Evolutionary conservation across 2,329 filamentous ascomycete species (phyloP), one percentile per base, ranked within the genome.

Genomic region (Trichoderma sp.): DNA sequence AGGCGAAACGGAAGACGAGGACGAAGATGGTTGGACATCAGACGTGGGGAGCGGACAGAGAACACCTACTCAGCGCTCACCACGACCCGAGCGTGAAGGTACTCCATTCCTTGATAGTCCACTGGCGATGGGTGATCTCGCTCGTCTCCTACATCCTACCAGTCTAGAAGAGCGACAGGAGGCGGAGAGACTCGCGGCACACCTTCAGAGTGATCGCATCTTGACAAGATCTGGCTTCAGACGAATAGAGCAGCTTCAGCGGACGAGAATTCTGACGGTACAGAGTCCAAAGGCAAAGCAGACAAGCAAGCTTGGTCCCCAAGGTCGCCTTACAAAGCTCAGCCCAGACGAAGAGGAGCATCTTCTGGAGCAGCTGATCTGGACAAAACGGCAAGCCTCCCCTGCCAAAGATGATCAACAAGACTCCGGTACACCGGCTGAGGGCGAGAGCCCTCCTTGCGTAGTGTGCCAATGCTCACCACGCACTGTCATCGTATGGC

Each of bases 401-500:
- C 57, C 70, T 32, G 65, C 64, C 15, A 73, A 73, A 26, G 70
- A 61, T 28, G 73, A 67, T 30, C 72, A 34, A 39, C 39, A 68
- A 36, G 34, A 20, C 47, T 55, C 50, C 15, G 71, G 47, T 23
- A 26, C 90, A 1, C 89, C 89, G 6, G 92, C 92, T 0, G 88
- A 95, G 78, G 93, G 92, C 1, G 81, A 80, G 3, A 88, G 90
- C 34, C 94, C 94, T 3, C 92, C 93, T 75, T 99, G 96, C 77
- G 96, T 98, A 1, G 93, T 99, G 5, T 99, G 96, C 79, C 95
- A 98, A 80, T 90, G 90, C 69, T 88, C 88, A n/a, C 90, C 94
- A 3, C 87, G 96, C 20, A 97, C 93, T 8, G 92, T 98, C 73
- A 92, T 99, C 69, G 92, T 97, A 2, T 98, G 96, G 96, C 96